These are phyloP conservation scores for Geranium rotundifolium DNA, from an alignment of 345 rosid species.

Conservation along the genomic window DNA sequence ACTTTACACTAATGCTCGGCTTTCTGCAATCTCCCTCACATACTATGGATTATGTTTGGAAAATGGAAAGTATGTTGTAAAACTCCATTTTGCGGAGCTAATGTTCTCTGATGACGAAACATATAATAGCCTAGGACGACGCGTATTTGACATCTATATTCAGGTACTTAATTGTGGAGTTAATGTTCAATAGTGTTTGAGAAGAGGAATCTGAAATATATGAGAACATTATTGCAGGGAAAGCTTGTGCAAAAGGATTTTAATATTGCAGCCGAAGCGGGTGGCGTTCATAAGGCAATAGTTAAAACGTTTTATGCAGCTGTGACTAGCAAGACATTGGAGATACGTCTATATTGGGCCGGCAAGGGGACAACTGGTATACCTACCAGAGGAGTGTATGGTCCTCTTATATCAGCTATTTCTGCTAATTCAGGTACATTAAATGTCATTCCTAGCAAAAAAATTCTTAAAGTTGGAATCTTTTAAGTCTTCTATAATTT, in stretches of 20 bases:
- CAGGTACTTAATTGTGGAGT: constrained; percentile 11
- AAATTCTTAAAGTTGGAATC: too few species aligned
- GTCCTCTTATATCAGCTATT: constrained; percentile 21
- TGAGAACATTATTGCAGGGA: constrained; percentile 4
- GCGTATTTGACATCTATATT: constrained; percentile 19
- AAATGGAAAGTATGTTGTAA: constrained; percentile 16
- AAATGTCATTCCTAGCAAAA: too few species aligned
- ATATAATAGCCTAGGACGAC: constrained; percentile 15
- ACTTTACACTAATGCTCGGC: constrained; percentile 6
- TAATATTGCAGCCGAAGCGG: constrained; percentile 12
- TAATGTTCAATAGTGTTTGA: too few species aligned
- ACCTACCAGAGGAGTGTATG: constrained; percentile 11
- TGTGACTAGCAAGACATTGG: constrained; percentile 3
- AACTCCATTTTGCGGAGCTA: constrained; percentile 23
- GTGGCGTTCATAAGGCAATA: constrained; percentile 10
- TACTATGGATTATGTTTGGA: constrained; percentile 15
- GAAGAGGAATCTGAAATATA: too few species aligned
- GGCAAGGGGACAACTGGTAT: constrained; percentile 14
- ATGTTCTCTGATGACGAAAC: constrained; percentile 11
- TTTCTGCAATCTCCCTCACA: constrained; percentile 11
- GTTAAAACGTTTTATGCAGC: neutral
- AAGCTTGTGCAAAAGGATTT: constrained; percentile 14
- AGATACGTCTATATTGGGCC: constrained; percentile 22
- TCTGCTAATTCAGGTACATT: constrained; percentile 5
- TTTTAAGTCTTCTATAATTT: neutral